These are phyloP conservation scores for Paraphoma sp. DNA, from an alignment of 2,329 filamentous ascomycete genomes.

Conservation along the genomic window DNA sequence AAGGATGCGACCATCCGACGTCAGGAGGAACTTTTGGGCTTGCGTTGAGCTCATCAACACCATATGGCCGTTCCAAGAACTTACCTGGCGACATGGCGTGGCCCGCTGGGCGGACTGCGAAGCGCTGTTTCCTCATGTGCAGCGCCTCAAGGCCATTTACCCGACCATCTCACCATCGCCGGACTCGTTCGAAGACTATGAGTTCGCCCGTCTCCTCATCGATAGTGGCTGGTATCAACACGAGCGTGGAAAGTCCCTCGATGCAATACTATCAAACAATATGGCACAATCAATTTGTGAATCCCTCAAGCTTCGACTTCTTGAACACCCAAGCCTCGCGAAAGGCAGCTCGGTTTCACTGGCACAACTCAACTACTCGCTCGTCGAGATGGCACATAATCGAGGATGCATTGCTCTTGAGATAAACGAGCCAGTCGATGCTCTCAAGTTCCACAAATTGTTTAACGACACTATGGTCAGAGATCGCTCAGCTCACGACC, in stretches of 20 bases:
- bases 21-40: slow-evolving; percentile 4
- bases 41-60: slow-evolving; percentile 11
- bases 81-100: slow-evolving; percentile 19
- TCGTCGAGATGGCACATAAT: slow-evolving; percentile 13
- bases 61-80: slow-evolving; percentile 17
- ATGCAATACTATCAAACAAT: neutral
- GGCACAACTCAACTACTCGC: slow-evolving; percentile 5
- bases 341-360: slow-evolving; percentile 11
- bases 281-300: neutral
- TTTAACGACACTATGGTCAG: slow-evolving; percentile 21
- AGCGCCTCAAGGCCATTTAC: slow-evolving; percentile 6
- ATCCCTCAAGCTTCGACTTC: neutral
- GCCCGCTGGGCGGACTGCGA: slow-evolving; percentile 14
- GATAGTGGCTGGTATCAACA: neutral
- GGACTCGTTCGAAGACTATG: slow-evolving; percentile 5
- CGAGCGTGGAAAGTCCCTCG: neutral
- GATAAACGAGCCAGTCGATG: slow-evolving; percentile 18
- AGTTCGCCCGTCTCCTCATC: slow-evolving; percentile 7
- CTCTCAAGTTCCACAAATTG: slow-evolving; percentile 5
- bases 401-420: slow-evolving; percentile 19
- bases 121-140: slow-evolving; percentile 17
- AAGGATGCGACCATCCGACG: slow-evolving; percentile 1
- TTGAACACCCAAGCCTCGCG: slow-evolving; percentile 3
- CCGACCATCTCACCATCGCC: neutral
- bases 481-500: neutral